Conservation (phyloP, 352 stramenopile genomes). For the Phytophthora sp. region DNA sequence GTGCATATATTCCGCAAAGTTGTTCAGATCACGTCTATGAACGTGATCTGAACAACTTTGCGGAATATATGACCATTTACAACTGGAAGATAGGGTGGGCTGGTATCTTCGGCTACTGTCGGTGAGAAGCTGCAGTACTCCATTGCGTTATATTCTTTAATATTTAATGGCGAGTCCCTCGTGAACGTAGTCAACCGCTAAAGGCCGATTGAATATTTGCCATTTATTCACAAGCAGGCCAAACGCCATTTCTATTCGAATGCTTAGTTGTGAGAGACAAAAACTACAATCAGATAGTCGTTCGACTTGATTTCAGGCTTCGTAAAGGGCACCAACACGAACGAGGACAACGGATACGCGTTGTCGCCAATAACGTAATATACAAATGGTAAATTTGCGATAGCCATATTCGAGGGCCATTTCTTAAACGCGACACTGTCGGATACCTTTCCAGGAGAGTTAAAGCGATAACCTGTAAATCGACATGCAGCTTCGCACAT, state of each 20-base stretch:
- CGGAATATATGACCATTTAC: no score
- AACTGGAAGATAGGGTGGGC: no score
- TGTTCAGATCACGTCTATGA: no score
- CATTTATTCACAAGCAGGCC: conserved; percentile 12
- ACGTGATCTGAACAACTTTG: no score
- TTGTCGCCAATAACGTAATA: not conserved
- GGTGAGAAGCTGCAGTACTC: not conserved
- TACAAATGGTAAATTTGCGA: not conserved
- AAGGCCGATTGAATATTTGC: conserved; percentile 3
- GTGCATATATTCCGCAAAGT: no score
- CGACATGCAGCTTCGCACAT: conserved; percentile 15
- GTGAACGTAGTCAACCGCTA: not conserved
- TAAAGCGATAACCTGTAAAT: conserved; percentile 10
- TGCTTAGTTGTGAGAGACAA: not conserved
- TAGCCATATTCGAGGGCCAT: not conserved
- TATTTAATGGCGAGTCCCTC: conserved; percentile 4
- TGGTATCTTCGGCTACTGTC: not conserved
- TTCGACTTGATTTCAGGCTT: not conserved
- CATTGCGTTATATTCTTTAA: not conserved
- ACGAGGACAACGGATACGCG: not conserved
- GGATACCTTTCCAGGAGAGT: not conserved
- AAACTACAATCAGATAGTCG: no score
- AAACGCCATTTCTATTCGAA: conserved; percentile 14
- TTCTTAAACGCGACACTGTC: not conserved
- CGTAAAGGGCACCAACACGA: not conserved